Conservation (phyloP, 768 basidiomycete species). For the Rhodotorula graminis region DNA sequence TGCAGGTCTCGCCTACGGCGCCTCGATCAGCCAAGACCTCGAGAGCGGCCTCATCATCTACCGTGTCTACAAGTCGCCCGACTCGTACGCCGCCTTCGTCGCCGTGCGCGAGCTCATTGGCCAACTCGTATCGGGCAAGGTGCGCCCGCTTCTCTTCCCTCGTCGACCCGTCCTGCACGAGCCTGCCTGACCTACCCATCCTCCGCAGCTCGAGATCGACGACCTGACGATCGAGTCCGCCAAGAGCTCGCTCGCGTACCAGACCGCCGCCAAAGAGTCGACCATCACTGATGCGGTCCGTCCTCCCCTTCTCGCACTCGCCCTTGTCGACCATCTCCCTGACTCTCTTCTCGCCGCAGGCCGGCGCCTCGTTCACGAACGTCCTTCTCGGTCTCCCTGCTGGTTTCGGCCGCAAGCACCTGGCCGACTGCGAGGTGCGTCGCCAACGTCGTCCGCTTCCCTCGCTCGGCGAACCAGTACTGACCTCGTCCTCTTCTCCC, state of each 20-base stretch:
- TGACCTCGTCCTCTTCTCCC: not conserved
- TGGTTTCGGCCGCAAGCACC: constrained; percentile 67
- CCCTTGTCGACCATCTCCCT: not conserved
- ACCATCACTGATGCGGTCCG: constrained; percentile 82
- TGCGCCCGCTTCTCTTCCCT: constrained; percentile 47
- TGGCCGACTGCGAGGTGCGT: constrained; percentile 62
- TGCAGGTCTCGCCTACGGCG: constrained; percentile 72
- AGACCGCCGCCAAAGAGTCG: constrained; percentile 71
- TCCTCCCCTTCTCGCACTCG: constrained; percentile 8
- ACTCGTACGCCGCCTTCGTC: constrained; percentile 63
- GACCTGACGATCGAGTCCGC: constrained; percentile 79
- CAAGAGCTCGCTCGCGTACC: constrained; percentile 84
- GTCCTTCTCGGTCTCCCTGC: constrained; percentile 78
- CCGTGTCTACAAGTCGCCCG: constrained; percentile 44
- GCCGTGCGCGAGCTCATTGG: constrained; percentile 72
- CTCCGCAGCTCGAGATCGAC: constrained; percentile 66
- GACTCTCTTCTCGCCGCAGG: constrained; percentile 51
- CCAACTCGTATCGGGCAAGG: constrained; percentile 75
- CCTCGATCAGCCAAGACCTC: constrained; percentile 36
- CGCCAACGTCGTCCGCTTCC: too few species aligned
- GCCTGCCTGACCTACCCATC: too few species aligned
- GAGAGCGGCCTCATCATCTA: constrained; percentile 40
- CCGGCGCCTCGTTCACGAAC: constrained; percentile 75
- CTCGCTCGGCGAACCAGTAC: too few species aligned
- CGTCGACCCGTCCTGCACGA: too few species aligned